Percentiles rank a stretch among this genome's conserved stretches.
These are phyloP conservation scores for Saccharomycopsis crataegensis DNA, from an alignment of 1,139 yeast genomes.

Conservation along the genomic window DNA sequence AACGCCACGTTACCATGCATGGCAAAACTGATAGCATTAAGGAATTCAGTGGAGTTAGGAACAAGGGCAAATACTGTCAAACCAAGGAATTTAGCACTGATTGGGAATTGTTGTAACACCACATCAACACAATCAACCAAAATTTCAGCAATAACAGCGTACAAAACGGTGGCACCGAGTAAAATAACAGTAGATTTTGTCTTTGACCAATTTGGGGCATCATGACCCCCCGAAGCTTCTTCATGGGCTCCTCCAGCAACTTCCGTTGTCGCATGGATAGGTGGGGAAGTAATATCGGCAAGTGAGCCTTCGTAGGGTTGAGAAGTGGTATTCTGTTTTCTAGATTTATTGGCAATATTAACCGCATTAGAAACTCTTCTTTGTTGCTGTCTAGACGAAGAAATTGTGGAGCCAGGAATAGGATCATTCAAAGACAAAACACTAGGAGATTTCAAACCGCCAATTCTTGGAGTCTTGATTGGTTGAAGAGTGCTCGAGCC, in stretches of 20 bases:
- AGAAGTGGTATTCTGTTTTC: constrained; percentile 3
- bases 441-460: constrained; percentile 19
- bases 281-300: background rate
- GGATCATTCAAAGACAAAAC: constrained; percentile 17
- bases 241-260: constrained; percentile 1
- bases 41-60: constrained; percentile 93
- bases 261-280: background rate
- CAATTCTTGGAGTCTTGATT: constrained; percentile 1
- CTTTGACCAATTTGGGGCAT: constrained; percentile 96
- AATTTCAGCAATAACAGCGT: constrained; percentile 92
- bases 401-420: constrained; percentile 16
- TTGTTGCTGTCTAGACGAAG: background rate
- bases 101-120: constrained; percentile 67
- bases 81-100: constrained; percentile 86
- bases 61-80: constrained; percentile 91
- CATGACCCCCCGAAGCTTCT: constrained; percentile 60
- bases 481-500: background rate
- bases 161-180: constrained; percentile 74
- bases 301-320: constrained; percentile 2
- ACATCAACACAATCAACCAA: constrained; percentile 91
- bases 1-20: constrained; percentile 92
- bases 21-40: constrained; percentile 96
- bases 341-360: background rate
- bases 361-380: constrained; percentile 6
- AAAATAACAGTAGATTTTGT: constrained; percentile 78